Conservation (phyloP, 169 alveolate genomes). For the Eimeria necatrix region DNA sequence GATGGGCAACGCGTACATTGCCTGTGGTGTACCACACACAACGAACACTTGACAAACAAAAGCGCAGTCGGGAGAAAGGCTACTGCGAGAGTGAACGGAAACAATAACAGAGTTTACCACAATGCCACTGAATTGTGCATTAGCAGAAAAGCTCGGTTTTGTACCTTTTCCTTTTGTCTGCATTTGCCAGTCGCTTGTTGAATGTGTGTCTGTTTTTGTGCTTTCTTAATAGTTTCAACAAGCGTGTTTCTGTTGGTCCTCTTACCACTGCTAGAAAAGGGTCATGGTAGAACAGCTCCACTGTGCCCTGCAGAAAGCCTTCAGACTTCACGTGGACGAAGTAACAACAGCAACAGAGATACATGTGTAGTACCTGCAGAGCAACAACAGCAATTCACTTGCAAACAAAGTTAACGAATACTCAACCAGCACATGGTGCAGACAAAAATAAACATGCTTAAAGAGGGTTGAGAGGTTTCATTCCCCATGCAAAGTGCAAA, state of each 20-base stretch:
- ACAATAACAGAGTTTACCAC: too few species aligned
- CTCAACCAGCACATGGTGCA: too few species aligned
- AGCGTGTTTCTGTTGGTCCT: neutral
- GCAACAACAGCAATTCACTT: neutral
- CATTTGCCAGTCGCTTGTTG: too few species aligned
- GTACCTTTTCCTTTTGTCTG: too few species aligned
- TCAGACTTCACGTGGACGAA: neutral
- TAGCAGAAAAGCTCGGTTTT: too few species aligned
- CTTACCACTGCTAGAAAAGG: constrained; percentile 5
- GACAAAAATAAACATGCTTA: too few species aligned
- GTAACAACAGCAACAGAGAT: neutral
- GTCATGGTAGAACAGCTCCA: neutral
- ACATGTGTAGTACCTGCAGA: neutral
- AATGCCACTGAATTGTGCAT: too few species aligned
- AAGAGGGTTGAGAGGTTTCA: too few species aligned
- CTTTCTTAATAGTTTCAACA: neutral
- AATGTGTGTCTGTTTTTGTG: neutral
- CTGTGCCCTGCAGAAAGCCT: neutral
- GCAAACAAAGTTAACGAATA: neutral
- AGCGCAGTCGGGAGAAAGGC: too few species aligned
- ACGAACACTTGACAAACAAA: neutral
- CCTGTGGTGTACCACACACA: neutral
- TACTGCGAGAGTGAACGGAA: too few species aligned
- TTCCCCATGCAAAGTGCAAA: too few species aligned
- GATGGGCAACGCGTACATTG: neutral